Percentiles rank a stretch among this genome's conserved stretches.
Evolutionary conservation across 306 rosid genomes (phyloP).

Genomic region (Sophora flavescens): DNA sequence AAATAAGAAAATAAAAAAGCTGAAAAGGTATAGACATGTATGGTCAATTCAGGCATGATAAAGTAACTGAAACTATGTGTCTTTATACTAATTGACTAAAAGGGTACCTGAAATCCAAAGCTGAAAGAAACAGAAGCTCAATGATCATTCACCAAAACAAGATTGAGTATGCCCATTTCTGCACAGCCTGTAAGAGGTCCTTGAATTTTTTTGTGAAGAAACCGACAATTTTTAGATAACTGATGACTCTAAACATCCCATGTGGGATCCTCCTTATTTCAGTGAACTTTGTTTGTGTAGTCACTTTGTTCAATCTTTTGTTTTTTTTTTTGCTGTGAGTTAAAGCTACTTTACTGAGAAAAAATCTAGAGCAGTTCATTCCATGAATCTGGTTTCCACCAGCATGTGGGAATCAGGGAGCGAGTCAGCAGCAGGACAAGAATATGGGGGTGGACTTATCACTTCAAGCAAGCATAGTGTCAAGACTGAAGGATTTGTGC

Average conservation of each 20-base stretch:
- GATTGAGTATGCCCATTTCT: slow-evolving; percentile 64
- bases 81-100: slow-evolving; percentile 28
- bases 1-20: slow-evolving; percentile 32
- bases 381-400: slow-evolving; percentile 48
- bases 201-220: slow-evolving; percentile 46
- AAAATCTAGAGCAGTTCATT: slow-evolving; percentile 39
- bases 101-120: slow-evolving; percentile 38
- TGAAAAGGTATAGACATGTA: slow-evolving; percentile 45
- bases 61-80: slow-evolving; percentile 50
- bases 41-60: slow-evolving; percentile 3
- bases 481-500: slow-evolving; percentile 89
- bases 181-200: slow-evolving; percentile 76
- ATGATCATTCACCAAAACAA: slow-evolving; percentile 54
- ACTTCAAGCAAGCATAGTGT: slow-evolving; percentile 74
- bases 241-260: slow-evolving; percentile 67
- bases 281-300: slow-evolving; percentile 34
- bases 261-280: slow-evolving; percentile 61
- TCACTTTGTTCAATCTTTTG: slow-evolving; percentile 32
- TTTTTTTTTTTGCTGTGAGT: slow-evolving; percentile 7
- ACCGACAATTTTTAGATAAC: slow-evolving; percentile 72
- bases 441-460: slow-evolving; percentile 72
- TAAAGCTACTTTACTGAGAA: slow-evolving; percentile 46
- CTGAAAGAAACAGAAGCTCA: slow-evolving; percentile 41
- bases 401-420: slow-evolving; percentile 98
- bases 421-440: slow-evolving; percentile 65